phyloP scores from a whole-genome alignment of 164 flowering plant genomes.

The Annona squamosa region DNA sequence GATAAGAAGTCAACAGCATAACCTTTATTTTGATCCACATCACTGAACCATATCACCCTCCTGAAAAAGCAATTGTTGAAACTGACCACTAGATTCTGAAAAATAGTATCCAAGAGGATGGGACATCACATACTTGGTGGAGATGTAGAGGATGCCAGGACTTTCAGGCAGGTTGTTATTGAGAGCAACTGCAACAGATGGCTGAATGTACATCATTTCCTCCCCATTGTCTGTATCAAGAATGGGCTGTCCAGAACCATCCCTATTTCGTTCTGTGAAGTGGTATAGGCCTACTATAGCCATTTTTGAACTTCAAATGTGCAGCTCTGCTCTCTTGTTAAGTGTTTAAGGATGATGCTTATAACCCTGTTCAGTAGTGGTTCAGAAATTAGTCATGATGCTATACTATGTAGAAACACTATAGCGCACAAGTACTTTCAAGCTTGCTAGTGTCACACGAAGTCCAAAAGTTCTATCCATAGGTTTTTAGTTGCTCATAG shows the following conservation, averaged over 20 bases:
- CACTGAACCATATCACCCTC: slow-evolving; percentile 82
- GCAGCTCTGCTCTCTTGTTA: not conserved
- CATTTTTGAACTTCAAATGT: slow-evolving; percentile 28
- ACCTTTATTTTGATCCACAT: slow-evolving; percentile 54
- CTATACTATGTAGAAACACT: too few relatives aligned
- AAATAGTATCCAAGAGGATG: slow-evolving; percentile 4
- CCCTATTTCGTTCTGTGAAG: slow-evolving; percentile 47
- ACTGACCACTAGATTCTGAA: slow-evolving; percentile 1
- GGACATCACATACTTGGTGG: slow-evolving; percentile 44
- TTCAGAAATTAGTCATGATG: not conserved
- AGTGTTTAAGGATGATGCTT: too few relatives aligned
- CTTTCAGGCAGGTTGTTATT: slow-evolving; percentile 55
- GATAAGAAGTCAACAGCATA: slow-evolving; percentile 80
- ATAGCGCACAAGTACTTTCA: too few relatives aligned
- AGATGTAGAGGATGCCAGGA: slow-evolving; percentile 80
- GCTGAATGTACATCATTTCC: slow-evolving; percentile 65
- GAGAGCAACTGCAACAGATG: slow-evolving; percentile 57
- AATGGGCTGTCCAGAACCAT: slow-evolving; percentile 51
- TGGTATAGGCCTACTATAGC: slow-evolving; percentile 52
- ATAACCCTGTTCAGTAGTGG: not conserved
- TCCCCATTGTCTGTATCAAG: slow-evolving; percentile 60
- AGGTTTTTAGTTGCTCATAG: too few relatives aligned
- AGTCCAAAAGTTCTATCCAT: too few relatives aligned
- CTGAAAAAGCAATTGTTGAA: slow-evolving; percentile 22
- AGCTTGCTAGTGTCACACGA: too few relatives aligned